Evolutionary conservation across 176 grass and related monocot genomes (phyloP), one percentile per base, ranked within the genome.

Genomic region (Hordeum vulgare): DNA sequence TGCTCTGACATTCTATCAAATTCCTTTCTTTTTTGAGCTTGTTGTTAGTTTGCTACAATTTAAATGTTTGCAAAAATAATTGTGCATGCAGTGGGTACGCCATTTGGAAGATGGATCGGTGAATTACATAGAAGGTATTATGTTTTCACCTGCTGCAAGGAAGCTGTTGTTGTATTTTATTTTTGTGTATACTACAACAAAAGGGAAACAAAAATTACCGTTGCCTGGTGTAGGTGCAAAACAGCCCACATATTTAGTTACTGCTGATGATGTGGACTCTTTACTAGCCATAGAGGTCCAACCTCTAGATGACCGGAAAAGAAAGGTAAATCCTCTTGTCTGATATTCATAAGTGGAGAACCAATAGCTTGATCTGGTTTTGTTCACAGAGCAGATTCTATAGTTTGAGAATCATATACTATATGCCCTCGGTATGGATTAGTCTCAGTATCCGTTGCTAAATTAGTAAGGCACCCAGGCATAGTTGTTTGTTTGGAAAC

Each of bases 181-280:
- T 61, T 81, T 85, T 15, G 25, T 84, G 34, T 80, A 21, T 80
- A 21, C n/a, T 81, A 77, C 54, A 29, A n/a, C 24, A 89, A 37
- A 4, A 35, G 36, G 61, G 33, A 1, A 34, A 75, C 76, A 77
- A 25, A 24, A 6, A 23, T 78, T 56, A 41, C 36, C 65, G 3
- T 87, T 88, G 4, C 66, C 18, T 90, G 74, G 33, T 78, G 64
- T 49, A 98, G 96, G 91, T 75, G 96, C 96, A 47, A 95, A 86
- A 24, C 96, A 98, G 61, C 96, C 96, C 26, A 81, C 29, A 40
- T 98, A 98, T 94, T 86, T 98, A 53, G 96, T 98, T 81, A 95
- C 93, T 41, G 96, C 93, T 88, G 96, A 98, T 89, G 96, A 98
- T 49, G 96, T 98, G 57, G 93, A 98, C 60, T 79, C 75, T 73